phyloP scores from a whole-genome alignment of 2,329 filamentous ascomycete species.

The Alternaria angustiovoidea region DNA sequence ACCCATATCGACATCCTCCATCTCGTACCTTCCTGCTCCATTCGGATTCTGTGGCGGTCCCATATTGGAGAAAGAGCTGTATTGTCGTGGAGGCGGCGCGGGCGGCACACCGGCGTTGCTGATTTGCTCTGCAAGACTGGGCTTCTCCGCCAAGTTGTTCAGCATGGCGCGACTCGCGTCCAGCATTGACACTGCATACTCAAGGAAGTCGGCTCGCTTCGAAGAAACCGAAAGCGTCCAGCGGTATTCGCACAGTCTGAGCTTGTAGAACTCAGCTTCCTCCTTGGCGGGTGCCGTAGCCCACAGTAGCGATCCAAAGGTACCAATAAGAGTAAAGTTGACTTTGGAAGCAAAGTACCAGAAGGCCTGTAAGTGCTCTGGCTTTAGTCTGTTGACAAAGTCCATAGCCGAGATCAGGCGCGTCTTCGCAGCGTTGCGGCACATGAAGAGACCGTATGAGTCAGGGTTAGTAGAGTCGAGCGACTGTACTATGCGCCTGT shows the following conservation, averaged over 20 bases:
- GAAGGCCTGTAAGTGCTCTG: conserved; percentile 85
- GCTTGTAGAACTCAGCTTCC: conserved; percentile 91
- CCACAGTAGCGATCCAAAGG: conserved; percentile 89
- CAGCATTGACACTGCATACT: conserved; percentile 56
- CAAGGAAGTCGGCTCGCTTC: conserved; percentile 67
- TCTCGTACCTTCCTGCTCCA: conserved; percentile 18
- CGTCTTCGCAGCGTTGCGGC: conserved; percentile 91
- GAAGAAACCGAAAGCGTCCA: conserved; percentile 92
- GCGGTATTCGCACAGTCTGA: conserved; percentile 84
- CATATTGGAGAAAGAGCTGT: conserved; percentile 30
- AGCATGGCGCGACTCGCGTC: conserved; percentile 56
- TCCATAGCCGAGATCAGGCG: conserved; percentile 96
- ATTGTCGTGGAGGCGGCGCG: conserved; percentile 32
- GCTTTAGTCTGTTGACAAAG: conserved; percentile 91
- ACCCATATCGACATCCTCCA: conserved; percentile 40
- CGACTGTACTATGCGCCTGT: conserved; percentile 88
- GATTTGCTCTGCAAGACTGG: conserved; percentile 49
- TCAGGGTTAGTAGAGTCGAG: conserved; percentile 68
- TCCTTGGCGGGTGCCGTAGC: conserved; percentile 86
- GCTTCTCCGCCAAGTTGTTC: conserved; percentile 56
- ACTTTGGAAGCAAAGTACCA: conserved; percentile 91
- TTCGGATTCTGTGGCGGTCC: conserved; percentile 26
- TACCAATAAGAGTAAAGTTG: conserved; percentile 94
- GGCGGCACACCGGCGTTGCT: conserved; percentile 50
- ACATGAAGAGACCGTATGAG: conserved; percentile 88